Conservation (phyloP, 2,329 filamentous ascomycete species). For the Fonsecaea pedrosoi region DNA sequence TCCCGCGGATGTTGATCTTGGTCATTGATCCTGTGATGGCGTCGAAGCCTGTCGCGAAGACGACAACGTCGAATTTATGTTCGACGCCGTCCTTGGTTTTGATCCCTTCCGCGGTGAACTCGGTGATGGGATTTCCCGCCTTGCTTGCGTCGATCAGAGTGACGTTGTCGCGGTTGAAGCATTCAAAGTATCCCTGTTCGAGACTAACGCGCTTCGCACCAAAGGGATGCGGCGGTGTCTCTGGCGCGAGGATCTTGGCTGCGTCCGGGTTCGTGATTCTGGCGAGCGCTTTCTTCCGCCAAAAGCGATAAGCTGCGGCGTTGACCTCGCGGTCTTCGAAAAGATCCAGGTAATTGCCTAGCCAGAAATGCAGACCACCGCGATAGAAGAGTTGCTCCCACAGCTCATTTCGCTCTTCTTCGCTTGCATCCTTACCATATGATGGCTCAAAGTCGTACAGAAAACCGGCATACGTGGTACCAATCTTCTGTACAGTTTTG, state of each 20-base stretch:
- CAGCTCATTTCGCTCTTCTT: slow-evolving; percentile 47
- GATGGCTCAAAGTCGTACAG: slow-evolving; percentile 65
- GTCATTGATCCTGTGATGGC: slow-evolving; percentile 51
- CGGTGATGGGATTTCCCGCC: slow-evolving; percentile 1
- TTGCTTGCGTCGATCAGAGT: slow-evolving; percentile 43
- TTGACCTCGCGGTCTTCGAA: slow-evolving; percentile 57
- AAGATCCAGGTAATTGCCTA: slow-evolving; percentile 54
- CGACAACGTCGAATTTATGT: slow-evolving; percentile 50
- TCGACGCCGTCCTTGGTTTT: slow-evolving; percentile 46
- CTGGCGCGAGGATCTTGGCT: slow-evolving; percentile 61
- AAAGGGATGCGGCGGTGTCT: slow-evolving; percentile 60
- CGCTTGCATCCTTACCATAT: slow-evolving; percentile 32
- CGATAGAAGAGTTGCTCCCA: slow-evolving; percentile 58
- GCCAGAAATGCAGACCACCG: slow-evolving; percentile 63
- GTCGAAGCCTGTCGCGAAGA: slow-evolving; percentile 54
- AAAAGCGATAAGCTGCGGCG: slow-evolving; percentile 61
- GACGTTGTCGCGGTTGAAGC: slow-evolving; percentile 53
- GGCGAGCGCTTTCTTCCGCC: slow-evolving; percentile 57
- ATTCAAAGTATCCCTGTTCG: slow-evolving; percentile 60
- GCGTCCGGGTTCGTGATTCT: slow-evolving; percentile 58
- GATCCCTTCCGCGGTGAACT: slow-evolving; percentile 47
- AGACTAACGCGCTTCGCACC: slow-evolving; percentile 59
- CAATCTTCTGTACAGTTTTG: not conserved
- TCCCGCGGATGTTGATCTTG: slow-evolving; percentile 48
- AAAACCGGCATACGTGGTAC: slow-evolving; percentile 40